Base-by-base conservation (phyloP, 202 grass and related monocot genomes). In the Elaeis oleifera region DNA sequence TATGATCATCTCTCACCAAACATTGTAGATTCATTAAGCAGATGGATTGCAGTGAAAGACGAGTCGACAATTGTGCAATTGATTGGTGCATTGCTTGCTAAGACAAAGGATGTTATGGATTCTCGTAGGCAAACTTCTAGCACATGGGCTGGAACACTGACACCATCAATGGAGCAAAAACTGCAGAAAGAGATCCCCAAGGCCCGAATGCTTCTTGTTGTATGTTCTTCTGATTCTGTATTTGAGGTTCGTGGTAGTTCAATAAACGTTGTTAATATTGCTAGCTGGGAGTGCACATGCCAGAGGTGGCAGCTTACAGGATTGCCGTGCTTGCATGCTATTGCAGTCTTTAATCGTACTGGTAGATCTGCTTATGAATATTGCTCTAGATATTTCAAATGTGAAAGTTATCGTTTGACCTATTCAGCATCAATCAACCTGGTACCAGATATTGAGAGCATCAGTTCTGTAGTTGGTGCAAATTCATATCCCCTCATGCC, bases 1-100 rank as follows among this genome's bases (percentile, higher is more conserved):
- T 97, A 89, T 64, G 94, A 97, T 58, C 88, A 97, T 84, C 92
- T 92, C 65, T 97, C 94, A 20, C 86, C 59, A 1, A 86, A 97
- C 76, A 92, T 97, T 77, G 85, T 92, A 31, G 88, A 97, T 67
- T 78, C 72, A 29, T 97, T 97, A 68, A 97, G 81, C 71, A 97
- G 89, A 61, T 97, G 94, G 94, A 92, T 97, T 81, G 85, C 94
- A 16, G 81, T 81, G 27, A 97, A 92, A 71, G 83, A 86, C 62
- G 94, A 97, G 78, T 74, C 80, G 39, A 86, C 88, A 54, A 86
- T 86, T 53, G 88, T 97, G 58, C 78, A 89, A 48, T 80, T 92
- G 75, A 71, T 97, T 54, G 94, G 92, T 53, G 79, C 94, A 23
- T 68, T 97, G 29, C 76, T 77, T 65, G 63, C 62, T 17, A 97